Percentiles rank a stretch among this genome's conserved stretches.
Evolutionary conservation across 2,329 filamentous ascomycete genomes (phyloP).

Genomic region (Trichoderma semiorbis): DNA sequence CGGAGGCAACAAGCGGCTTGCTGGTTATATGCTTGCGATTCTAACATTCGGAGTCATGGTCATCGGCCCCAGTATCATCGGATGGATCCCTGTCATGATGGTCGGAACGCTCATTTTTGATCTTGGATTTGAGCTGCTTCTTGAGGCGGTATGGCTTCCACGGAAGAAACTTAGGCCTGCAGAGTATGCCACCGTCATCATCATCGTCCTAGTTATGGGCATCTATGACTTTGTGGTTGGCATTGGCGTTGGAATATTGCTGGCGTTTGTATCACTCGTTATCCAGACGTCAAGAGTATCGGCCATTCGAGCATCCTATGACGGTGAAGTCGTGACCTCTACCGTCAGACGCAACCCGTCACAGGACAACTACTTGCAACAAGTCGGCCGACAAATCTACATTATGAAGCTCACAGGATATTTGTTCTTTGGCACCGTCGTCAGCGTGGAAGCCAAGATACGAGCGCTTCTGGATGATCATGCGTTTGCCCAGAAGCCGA

Average conservation of each 20-base stretch:
- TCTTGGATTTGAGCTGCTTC: conserved; percentile 84
- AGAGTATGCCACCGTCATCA: conserved; percentile 86
- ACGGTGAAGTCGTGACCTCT: conserved; percentile 82
- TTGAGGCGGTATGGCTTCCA: conserved; percentile 85
- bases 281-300: conserved; percentile 88
- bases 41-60: conserved; percentile 80
- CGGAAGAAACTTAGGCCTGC: conserved; percentile 81
- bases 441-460: conserved; percentile 88
- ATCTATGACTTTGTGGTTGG: conserved; percentile 94
- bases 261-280: conserved; percentile 88
- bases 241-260: conserved; percentile 84
- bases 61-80: conserved; percentile 82
- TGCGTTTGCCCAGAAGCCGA: conserved; percentile 71
- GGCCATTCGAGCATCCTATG: conserved; percentile 85
- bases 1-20: conserved; percentile 81
- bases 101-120: conserved; percentile 94
- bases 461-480: conserved; percentile 78
- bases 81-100: conserved; percentile 94
- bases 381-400: conserved; percentile 83
- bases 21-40: conserved; percentile 77
- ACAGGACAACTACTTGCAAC: conserved; percentile 79
- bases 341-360: conserved; percentile 88
- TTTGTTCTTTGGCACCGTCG: conserved; percentile 98
- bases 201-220: conserved; percentile 93
- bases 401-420: conserved; percentile 91